Conservation (phyloP, 225 moss, liverwort and hornwort species). For the Lunularia cruciata region DNA sequence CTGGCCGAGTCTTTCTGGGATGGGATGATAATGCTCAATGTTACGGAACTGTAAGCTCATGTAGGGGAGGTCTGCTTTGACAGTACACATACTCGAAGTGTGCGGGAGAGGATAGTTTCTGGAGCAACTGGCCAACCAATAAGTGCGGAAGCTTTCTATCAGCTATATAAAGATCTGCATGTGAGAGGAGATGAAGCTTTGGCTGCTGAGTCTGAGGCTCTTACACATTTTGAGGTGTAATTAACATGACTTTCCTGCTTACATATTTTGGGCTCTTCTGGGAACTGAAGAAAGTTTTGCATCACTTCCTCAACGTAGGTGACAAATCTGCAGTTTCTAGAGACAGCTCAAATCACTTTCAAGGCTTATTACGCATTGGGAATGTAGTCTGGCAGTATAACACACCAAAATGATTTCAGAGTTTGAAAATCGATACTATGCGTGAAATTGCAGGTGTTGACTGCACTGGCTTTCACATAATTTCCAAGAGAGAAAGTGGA, state of each 20-base stretch:
- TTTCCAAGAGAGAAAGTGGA: conserved; percentile 85
- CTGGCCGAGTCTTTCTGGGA: no score
- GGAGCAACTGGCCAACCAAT: conserved; percentile 67
- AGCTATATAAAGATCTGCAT: conserved; percentile 66
- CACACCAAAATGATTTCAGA: no score
- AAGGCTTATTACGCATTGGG: no score
- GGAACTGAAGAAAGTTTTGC: no score
- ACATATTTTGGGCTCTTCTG: conserved; percentile 16
- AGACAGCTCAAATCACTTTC: no score
- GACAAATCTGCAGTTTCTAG: no score
- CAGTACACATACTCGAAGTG: conserved; percentile 82
- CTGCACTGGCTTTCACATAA: conserved; percentile 84
- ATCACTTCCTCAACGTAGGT: no score
- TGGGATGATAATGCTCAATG: no score
- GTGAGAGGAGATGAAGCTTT: conserved; percentile 52
- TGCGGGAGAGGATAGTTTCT: conserved; percentile 85
- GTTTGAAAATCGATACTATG: neutral
- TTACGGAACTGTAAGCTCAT: no score
- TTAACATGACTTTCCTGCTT: conserved; percentile 54
- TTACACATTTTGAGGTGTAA: conserved; percentile 95
- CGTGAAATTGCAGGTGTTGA: conserved; percentile 69
- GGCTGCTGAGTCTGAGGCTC: conserved; percentile 64
- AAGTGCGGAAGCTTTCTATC: conserved; percentile 48
- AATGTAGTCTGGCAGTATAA: no score
- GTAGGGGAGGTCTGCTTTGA: conserved; percentile 30